A percentile compares a stretch with the other conserved stretches of the same genome.
Evolutionary conservation across 352 stramenopile species (phyloP).

Genomic region (Albugo laibachii): DNA sequence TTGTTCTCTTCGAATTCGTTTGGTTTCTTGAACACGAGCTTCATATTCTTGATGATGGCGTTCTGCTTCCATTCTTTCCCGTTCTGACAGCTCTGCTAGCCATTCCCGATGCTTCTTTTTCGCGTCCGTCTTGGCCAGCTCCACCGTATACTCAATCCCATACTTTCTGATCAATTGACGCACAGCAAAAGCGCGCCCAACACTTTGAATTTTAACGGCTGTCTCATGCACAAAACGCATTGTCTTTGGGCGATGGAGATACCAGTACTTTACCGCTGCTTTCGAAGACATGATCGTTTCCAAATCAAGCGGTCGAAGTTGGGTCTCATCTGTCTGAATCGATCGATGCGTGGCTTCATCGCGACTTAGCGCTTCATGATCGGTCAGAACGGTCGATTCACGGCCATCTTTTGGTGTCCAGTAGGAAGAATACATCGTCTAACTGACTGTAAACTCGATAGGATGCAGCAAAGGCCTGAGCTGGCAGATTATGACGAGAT

Average conservation of each 20-base stretch:
- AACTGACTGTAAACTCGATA: background rate
- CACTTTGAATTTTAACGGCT: conserved; percentile 7
- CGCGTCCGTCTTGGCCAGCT: conserved; percentile 7
- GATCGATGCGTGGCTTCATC: conserved; percentile 5
- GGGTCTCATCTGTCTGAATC: conserved; percentile 7
- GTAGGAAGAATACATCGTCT: conserved; percentile 11
- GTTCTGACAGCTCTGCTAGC: conserved; percentile 5
- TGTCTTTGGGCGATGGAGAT: conserved; percentile 9
- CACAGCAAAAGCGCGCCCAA: conserved; percentile 8
- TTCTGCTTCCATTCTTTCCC: conserved; percentile 3
- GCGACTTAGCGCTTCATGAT: conserved; percentile 8
- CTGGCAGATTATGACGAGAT: too few species aligned
- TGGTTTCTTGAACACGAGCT: conserved; percentile 6
- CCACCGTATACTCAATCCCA: conserved; percentile 7
- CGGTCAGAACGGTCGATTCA: conserved; percentile 4
- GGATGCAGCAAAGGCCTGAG: too few species aligned
- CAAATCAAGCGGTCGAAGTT: conserved; percentile 6
- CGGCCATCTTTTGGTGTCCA: conserved; percentile 3
- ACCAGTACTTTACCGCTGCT: conserved; percentile 10
- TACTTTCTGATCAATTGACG: conserved; percentile 8
- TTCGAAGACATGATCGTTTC: conserved; percentile 10
- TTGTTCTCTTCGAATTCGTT: conserved; percentile 6
- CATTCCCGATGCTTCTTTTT: conserved; percentile 7
- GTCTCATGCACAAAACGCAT: conserved; percentile 9
- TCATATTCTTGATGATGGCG: conserved; percentile 6